phyloP scores from a whole-genome alignment of 1,139 yeast genomes.

The Schwanniomyces etchellsii region DNA sequence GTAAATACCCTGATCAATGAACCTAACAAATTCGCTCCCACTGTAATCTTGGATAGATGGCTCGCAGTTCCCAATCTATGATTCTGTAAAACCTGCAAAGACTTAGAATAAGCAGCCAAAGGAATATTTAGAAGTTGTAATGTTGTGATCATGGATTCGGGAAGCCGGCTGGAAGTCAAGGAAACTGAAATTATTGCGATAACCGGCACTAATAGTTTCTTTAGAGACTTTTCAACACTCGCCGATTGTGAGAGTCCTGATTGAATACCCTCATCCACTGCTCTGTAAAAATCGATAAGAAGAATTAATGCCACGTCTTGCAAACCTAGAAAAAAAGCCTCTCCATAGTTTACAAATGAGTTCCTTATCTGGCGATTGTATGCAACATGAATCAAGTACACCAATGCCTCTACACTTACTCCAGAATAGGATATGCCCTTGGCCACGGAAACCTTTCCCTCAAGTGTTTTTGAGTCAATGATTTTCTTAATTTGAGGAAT shows the following conservation, averaged over 20 bases:
- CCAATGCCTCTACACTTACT: constrained; percentile 32
- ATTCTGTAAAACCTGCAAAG: constrained; percentile 52
- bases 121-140: constrained; percentile 53
- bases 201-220: constrained; percentile 19
- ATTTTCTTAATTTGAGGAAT: constrained; percentile 41
- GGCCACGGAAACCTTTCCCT: constrained; percentile 27
- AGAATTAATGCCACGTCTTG: constrained; percentile 36
- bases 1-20: constrained; percentile 55
- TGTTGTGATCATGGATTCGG: constrained; percentile 21
- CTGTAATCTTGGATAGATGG: constrained; percentile 49
- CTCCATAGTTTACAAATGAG: constrained; percentile 39
- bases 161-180: constrained; percentile 27
- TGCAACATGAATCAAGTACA: constrained; percentile 35
- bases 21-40: constrained; percentile 51
- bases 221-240: constrained; percentile 15
- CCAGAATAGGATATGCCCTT: constrained; percentile 35
- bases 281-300: constrained; percentile 31
- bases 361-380: constrained; percentile 33
- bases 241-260: constrained; percentile 10
- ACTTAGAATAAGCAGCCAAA: constrained; percentile 43
- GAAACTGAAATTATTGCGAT: constrained; percentile 24
- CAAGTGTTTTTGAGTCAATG: constrained; percentile 21
- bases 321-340: constrained; percentile 33
- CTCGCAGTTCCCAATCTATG: constrained; percentile 45
- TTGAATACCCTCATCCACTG: constrained; percentile 13